These are phyloP conservation scores for Cryptococcus sp. DNA, from an alignment of 1,284 basidiomycete species.

Conservation along the genomic window DNA sequence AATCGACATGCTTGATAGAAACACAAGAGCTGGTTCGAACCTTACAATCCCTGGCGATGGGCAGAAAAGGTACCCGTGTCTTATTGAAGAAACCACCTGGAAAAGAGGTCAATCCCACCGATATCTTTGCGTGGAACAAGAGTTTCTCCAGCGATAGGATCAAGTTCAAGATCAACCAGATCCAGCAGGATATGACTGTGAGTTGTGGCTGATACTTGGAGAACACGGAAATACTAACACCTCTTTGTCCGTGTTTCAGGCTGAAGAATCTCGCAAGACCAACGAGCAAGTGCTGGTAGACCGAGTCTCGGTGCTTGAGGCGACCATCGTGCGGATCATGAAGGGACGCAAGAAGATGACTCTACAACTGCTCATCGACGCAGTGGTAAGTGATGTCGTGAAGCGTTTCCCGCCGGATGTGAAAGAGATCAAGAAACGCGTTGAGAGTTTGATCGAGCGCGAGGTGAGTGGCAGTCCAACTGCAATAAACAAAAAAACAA, in stretches of 20 bases:
- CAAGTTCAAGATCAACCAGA: constrained; percentile 91
- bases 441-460: constrained; percentile 76
- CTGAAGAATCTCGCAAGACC: constrained; percentile 82
- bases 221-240: not conserved
- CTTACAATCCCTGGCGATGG: constrained; percentile 88
- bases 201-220: constrained; percentile 33
- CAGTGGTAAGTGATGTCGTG: constrained; percentile 65
- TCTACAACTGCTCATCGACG: constrained; percentile 66
- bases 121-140: constrained; percentile 79
- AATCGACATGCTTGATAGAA: constrained; percentile 56
- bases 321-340: constrained; percentile 93
- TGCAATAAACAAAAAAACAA: not conserved
- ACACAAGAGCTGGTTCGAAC: constrained; percentile 74
- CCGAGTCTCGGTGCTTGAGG: constrained; percentile 81
- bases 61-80: constrained; percentile 74
- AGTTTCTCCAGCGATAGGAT: constrained; percentile 77
- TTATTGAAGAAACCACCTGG: constrained; percentile 77
- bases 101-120: constrained; percentile 73
- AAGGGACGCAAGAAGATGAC: constrained; percentile 85
- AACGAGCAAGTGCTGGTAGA: constrained; percentile 83
- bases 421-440: constrained; percentile 75
- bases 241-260: constrained; percentile 53
- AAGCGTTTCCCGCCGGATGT: constrained; percentile 57
- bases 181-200: constrained; percentile 89
- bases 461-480: constrained; percentile 51